Percentiles rank a stretch among this genome's conserved stretches.
These are phyloP conservation scores for Podospora didyma DNA, from an alignment of 495 filamentous ascomycete genomes.

Conservation along the genomic window DNA sequence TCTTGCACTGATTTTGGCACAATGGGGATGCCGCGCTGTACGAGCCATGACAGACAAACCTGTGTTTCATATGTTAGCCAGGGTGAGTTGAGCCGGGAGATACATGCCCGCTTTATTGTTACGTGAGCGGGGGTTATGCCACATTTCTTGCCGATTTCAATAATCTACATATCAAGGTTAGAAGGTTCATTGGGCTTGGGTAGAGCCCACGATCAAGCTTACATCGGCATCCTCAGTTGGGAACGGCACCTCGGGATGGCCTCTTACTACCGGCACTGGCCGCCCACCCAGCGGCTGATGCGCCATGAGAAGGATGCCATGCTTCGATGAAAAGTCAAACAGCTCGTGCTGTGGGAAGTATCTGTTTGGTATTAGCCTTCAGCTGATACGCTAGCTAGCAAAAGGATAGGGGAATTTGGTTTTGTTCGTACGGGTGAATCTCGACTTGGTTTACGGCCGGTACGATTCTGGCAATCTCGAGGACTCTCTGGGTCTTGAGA, in stretches of 20 bases:
- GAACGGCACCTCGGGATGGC: constrained; percentile 23
- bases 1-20: constrained; percentile 51
- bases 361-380: constrained; percentile 1
- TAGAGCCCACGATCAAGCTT: background rate
- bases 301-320: constrained; percentile 62
- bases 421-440: constrained; percentile 29
- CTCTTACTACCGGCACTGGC: constrained; percentile 33
- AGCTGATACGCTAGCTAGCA: background rate
- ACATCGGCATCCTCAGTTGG: constrained; percentile 27
- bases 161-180: constrained; percentile 18
- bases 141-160: constrained; percentile 18
- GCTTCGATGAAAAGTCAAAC: constrained; percentile 46
- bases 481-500: constrained; percentile 27
- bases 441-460: constrained; percentile 40
- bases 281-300: constrained; percentile 52
- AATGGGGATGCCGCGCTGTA: constrained; percentile 28
- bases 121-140: constrained; percentile 27
- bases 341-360: constrained; percentile 45
- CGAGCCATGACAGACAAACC: constrained; percentile 37
- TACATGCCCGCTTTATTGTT: constrained; percentile 4
- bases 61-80: constrained; percentile 1
- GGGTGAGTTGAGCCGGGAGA: background rate
- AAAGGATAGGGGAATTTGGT: no score
- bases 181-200: background rate
- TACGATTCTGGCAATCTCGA: constrained; percentile 26